Conservation (phyloP, 768 basidiomycete genomes). For the Termitomyces bulborhizus region DNA sequence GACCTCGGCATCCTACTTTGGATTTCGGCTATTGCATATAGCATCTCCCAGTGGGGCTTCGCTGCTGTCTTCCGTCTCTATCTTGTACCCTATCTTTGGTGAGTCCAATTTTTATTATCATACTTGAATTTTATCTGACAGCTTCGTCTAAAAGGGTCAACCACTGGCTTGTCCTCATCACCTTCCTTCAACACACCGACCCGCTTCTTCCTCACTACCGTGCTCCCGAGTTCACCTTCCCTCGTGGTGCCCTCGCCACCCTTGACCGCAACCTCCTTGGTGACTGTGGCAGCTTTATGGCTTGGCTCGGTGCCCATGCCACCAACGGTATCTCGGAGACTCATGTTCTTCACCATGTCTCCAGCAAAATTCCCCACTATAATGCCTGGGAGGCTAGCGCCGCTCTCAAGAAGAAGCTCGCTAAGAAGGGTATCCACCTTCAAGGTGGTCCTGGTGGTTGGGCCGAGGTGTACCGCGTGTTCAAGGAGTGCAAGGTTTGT, state of each 20-base stretch:
- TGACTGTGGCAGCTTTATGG: constrained; percentile 73
- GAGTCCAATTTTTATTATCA: constrained; percentile 3
- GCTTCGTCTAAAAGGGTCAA: constrained; percentile 48
- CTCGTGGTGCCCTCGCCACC: constrained; percentile 88
- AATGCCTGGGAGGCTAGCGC: constrained; percentile 88
- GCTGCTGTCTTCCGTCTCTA: constrained; percentile 72
- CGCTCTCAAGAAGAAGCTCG: constrained; percentile 74
- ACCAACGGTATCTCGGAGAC: constrained; percentile 95
- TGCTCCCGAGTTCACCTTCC: constrained; percentile 83
- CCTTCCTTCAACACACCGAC: constrained; percentile 98
- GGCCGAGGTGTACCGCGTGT: constrained; percentile 75
- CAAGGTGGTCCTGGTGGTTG: constrained; percentile 74
- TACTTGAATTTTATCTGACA: not conserved
- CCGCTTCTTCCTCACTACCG: constrained; percentile 93
- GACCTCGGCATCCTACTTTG: constrained; percentile 78
- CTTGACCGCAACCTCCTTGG: constrained; percentile 81
- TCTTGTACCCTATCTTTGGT: constrained; percentile 86
- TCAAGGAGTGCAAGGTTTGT: constrained; percentile 66
- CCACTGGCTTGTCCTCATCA: constrained; percentile 95
- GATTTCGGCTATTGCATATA: constrained; percentile 50
- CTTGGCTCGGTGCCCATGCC: constrained; percentile 77
- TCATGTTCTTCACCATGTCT: constrained; percentile 88
- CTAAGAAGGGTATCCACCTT: constrained; percentile 54
- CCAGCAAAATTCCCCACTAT: constrained; percentile 96
- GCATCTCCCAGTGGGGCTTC: constrained; percentile 60